These are phyloP conservation scores for Lachnellula suecica DNA, from an alignment of 2,329 filamentous ascomycete genomes.

Conservation along the genomic window DNA sequence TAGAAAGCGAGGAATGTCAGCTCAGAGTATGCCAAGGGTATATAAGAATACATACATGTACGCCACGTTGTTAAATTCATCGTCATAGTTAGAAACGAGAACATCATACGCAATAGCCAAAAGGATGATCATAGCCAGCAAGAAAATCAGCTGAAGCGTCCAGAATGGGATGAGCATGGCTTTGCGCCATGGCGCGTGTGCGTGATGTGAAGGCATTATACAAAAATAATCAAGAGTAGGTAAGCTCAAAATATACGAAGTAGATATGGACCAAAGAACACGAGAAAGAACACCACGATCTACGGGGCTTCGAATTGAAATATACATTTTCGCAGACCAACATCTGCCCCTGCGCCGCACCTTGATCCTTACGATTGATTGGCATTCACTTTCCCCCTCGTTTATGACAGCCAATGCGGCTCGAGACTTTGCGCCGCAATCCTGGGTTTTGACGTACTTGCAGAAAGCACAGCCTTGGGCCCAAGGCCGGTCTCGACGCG, in stretches of 20 bases:
- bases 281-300: background rate
- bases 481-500: no score
- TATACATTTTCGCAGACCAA: background rate
- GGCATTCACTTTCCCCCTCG: background rate
- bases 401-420: no score
- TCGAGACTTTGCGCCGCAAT: no score
- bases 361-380: background rate
- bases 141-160: slow-evolving; percentile 22
- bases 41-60: slow-evolving; percentile 6
- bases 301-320: background rate
- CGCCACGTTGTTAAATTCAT: background rate
- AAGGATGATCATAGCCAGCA: slow-evolving; percentile 17
- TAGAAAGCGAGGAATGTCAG: background rate
- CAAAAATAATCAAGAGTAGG: background rate
- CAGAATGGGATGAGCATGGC: slow-evolving; percentile 25
- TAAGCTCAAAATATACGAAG: background rate
- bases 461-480: no score
- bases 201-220: slow-evolving; percentile 15
- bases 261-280: background rate
- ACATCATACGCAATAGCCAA: slow-evolving; percentile 8
- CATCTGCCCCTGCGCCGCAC: background rate
- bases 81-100: background rate
- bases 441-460: no score
- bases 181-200: slow-evolving; percentile 26
- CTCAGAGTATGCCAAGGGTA: background rate